Base-by-base conservation (phyloP, 306 rosid species). In the Crataegus laevigata region DNA sequence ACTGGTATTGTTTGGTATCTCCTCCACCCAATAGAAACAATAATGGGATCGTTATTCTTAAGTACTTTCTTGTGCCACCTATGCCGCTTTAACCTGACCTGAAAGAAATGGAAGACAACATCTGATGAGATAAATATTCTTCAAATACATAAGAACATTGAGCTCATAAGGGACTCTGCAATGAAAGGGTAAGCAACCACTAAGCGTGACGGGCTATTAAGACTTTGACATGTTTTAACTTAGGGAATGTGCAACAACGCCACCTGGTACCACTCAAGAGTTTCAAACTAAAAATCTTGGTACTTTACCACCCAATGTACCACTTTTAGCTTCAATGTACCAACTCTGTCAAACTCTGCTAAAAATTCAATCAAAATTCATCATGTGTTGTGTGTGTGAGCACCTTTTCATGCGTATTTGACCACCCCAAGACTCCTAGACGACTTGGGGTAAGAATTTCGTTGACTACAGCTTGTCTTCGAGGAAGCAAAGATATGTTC, bases 21-120 rank as follows among this genome's bases (percentile, higher is more conserved):
- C 78, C 99, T 90, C 99, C 99, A 94, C 79, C 99, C 96, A 77
- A 88, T 80, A 72, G 99, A 94, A 73, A 94, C 87, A 84, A 90
- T 85, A 71, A 94, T 82, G 62, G 97, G 99, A 55, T 94, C 99
- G 78, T 93, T 89, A 21, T 90, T 89, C 87, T 94, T 94, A 71
- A 94, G 83, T 57, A 94, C 94, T 81, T 91, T 90, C 75, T 90
- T 90, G 83, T 94, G 96, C 97, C 97, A 94, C 71, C 99, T 85
- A 75, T 94, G 99, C 64, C 96, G 85, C 84, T 94, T 94, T 75
- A 94, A 75, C 85, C 93, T 90, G 28, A 90, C 89, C 99, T 94
- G 93, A n/a, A 79, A 74, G 58, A 77, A 76, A 47, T 2, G 29
- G 11, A 50, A 61, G 11, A 68, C 68, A 18, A 32, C 40, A 47